Conservation (phyloP, 805 yeast genomes). For the Priceomyces castillae region DNA sequence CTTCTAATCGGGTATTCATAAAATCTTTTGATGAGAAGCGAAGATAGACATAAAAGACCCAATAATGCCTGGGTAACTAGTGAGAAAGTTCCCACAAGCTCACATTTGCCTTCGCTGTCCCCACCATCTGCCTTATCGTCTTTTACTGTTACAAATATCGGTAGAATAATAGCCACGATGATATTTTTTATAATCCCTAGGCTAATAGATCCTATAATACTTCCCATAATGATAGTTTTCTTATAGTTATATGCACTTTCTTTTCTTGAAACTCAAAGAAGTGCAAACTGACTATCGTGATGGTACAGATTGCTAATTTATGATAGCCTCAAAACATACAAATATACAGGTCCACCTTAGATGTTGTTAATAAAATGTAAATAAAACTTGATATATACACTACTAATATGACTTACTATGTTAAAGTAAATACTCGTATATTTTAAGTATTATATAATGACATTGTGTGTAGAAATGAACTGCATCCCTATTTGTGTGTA, state of each 20-base stretch:
- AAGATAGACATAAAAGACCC: slow-evolving; percentile 73
- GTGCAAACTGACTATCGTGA: background rate
- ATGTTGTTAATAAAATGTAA: background rate
- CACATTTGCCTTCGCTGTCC: slow-evolving; percentile 36
- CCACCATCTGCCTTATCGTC: slow-evolving; percentile 2
- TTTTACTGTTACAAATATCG: background rate
- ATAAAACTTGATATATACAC: background rate
- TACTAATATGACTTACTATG: no score
- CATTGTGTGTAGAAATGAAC: background rate
- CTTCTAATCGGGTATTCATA: slow-evolving; percentile 78
- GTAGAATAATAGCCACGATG: background rate
- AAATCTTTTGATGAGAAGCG: slow-evolving; percentile 70
- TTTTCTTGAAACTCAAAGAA: no score
- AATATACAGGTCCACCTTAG: background rate
- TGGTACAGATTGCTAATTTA: background rate
- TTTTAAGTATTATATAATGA: background rate
- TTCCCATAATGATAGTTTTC: no score
- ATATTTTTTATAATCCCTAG: background rate
- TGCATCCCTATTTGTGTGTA: background rate
- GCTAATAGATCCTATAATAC: background rate
- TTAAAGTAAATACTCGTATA: no score
- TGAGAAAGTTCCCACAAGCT: slow-evolving; percentile 78
- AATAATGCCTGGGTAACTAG: slow-evolving; percentile 69
- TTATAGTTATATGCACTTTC: no score
- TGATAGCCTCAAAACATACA: background rate